Base-by-base conservation (phyloP, 768 basidiomycete species). In the Lepiota venenata region DNA sequence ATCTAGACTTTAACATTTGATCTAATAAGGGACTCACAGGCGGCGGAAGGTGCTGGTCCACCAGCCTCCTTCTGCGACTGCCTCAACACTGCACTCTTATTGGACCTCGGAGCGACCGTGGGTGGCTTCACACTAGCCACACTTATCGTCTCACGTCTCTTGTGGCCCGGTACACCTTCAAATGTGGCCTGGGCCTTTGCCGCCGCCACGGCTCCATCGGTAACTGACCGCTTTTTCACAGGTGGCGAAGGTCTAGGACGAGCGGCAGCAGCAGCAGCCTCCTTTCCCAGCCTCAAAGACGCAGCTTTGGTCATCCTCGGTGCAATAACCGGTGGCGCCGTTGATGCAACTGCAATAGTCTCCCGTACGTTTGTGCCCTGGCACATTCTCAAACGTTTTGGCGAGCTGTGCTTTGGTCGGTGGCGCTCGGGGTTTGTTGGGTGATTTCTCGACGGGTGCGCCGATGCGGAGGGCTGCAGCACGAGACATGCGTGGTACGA, bases 141-240 rank as follows among this genome's bases (percentile, higher is more conserved):
- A 5, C 81, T 67, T 57, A 93, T 84, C 12, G 80, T 81, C 64
- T 90, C 88, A 22, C 86, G 72, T 51, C 91, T 76, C 69, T 93
- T 93, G 63, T 93, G 91, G 0, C 91, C 91, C 4, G 91, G 91
- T 2, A 93, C 85, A 32, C 89, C 89, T 0, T 87, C 86, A 61
- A 92, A 93, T 0, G 77, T 81, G 29, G 67, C 66, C 66, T 76
- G 78, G 38, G 64, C 68, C 56, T 62, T 62, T 25, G 63, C 65
- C 36, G 48, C 32, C 25, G 38, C 21, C 38, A 38, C 52, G 4
- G 29, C 16, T 21, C 61, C 71, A 12, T 69, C 67, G 22, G 71
- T 65, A 49, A 64, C 55, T 22, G 76, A 69, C 47, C 70, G 55
- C 52, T 71, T 72, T 60, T 69, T 74, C 40, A 75, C 72, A 5